Conservation (phyloP, 163 green algal genomes). For the Coccomyxa subellipsoidea region DNA sequence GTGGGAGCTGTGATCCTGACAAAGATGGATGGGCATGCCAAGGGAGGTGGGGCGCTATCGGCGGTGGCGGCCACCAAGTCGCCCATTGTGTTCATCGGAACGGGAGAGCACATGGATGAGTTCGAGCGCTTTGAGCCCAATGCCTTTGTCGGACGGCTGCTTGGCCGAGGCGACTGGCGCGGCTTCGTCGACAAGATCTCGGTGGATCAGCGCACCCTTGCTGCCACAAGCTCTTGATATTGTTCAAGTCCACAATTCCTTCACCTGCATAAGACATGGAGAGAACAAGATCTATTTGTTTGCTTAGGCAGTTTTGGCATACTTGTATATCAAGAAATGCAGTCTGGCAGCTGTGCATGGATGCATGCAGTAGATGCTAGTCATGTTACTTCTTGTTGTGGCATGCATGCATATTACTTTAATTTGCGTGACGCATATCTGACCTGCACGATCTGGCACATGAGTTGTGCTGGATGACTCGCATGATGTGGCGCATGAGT, state of each 20-base stretch:
- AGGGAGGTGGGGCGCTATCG: conserved; percentile 91
- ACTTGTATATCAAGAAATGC: too few species aligned
- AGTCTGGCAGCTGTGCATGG: too few species aligned
- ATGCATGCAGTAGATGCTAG: too few species aligned
- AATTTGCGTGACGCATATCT: too few species aligned
- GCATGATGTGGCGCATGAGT: background rate
- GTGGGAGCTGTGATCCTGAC: conserved; percentile 90
- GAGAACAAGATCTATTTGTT: too few species aligned
- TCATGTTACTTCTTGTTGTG: too few species aligned
- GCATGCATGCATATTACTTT: too few species aligned
- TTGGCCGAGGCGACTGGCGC: conserved; percentile 84
- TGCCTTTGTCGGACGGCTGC: conserved; percentile 81
- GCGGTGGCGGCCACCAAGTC: conserved; percentile 91
- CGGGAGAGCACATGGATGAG: conserved; percentile 98
- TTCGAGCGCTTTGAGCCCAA: conserved; percentile 97
- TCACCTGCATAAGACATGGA: too few species aligned
- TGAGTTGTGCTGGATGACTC: too few species aligned
- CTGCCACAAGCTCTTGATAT: background rate
- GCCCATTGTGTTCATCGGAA: conserved; percentile 94
- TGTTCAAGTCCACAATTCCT: too few species aligned
- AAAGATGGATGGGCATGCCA: conserved; percentile 99
- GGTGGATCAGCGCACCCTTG: conserved; percentile 20
- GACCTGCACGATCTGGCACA: too few species aligned
- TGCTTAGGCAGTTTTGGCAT: too few species aligned
- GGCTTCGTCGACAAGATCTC: conserved; percentile 94